These are phyloP conservation scores for Thalassiosira profunda DNA, from an alignment of 108 stramenopile genomes.

Conservation along the genomic window DNA sequence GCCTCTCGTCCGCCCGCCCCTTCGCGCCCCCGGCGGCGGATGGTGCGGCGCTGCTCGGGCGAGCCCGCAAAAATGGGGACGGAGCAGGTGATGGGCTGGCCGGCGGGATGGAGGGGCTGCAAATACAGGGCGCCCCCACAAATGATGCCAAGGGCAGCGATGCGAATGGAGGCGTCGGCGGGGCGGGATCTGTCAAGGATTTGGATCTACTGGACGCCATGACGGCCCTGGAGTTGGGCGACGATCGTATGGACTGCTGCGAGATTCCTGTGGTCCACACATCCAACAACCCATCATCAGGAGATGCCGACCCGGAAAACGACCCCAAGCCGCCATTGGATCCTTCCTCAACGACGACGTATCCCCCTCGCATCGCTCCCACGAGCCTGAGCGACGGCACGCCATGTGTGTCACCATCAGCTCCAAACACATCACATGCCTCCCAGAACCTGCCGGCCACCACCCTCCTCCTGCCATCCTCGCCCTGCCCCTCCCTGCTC, in stretches of 20 bases:
- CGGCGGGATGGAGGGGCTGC: slow-evolving; percentile 8
- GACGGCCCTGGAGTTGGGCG: slow-evolving; percentile 91
- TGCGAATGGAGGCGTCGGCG: not conserved
- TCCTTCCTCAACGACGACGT: slow-evolving; percentile 49
- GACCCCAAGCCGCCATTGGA: slow-evolving; percentile 1
- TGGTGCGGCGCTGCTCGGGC: not conserved
- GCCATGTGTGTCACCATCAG: slow-evolving; percentile 39
- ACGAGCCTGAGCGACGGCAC: slow-evolving; percentile 46
- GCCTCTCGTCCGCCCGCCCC: slow-evolving; percentile 36
- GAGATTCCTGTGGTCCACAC: slow-evolving; percentile 53
- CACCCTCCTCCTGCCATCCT: slow-evolving; percentile 9
- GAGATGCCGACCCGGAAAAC: not conserved
- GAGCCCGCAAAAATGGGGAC: slow-evolving; percentile 5
- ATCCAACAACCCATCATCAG: not conserved
- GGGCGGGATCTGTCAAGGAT: not conserved
- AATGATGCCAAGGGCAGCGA: slow-evolving; percentile 1
- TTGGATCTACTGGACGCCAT: slow-evolving; percentile 90
- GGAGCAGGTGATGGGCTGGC: not conserved
- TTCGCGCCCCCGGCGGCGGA: slow-evolving; percentile 19
- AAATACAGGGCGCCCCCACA: not conserved
- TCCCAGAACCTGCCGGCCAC: not conserved
- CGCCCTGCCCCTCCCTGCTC: slow-evolving; percentile 47
- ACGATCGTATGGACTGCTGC: slow-evolving; percentile 93
- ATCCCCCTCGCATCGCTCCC: slow-evolving; percentile 62
- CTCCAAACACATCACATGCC: slow-evolving; percentile 8